These are phyloP conservation scores for Circinella minor DNA, from an alignment of 371 early-diverging fungal genomes.

Conservation along the genomic window DNA sequence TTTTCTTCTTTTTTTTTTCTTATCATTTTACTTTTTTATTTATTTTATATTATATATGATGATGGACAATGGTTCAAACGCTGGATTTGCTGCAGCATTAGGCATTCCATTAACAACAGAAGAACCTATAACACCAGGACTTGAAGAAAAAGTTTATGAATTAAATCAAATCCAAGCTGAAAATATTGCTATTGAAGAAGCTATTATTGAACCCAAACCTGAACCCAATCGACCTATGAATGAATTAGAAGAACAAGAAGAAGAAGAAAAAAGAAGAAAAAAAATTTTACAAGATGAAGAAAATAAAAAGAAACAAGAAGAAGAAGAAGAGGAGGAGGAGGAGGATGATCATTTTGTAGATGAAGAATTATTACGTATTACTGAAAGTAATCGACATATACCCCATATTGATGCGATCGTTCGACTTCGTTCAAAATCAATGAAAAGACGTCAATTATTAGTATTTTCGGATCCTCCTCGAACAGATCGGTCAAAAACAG, in stretches of 20 bases:
- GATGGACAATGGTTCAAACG: neutral
- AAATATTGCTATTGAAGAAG: slow-evolving; percentile 8
- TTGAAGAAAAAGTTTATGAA: slow-evolving; percentile 3
- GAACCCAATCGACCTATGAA: slow-evolving; percentile 8
- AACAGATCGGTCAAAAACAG: slow-evolving; percentile 10
- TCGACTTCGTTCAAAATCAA: neutral
- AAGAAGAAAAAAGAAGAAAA: too few relatives aligned
- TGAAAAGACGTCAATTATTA: slow-evolving; percentile 12
- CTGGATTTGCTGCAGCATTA: slow-evolving; percentile 1
- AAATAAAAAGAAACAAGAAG: too few relatives aligned
- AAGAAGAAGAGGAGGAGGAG: too few relatives aligned
- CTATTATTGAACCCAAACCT: slow-evolving; percentile 18
- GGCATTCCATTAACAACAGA: neutral
- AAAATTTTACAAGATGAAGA: too few relatives aligned
- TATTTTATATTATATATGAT: neutral
- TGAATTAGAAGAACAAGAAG: slow-evolving; percentile 1
- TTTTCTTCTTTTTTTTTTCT: neutral
- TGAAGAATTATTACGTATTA: slow-evolving; percentile 26
- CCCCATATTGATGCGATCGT: slow-evolving; percentile 12
- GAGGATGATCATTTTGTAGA: neutral
- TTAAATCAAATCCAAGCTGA: slow-evolving; percentile 5
- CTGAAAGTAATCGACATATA: slow-evolving; percentile 44
- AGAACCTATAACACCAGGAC: neutral
- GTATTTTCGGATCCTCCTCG: slow-evolving; percentile 26
- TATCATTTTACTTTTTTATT: neutral